phyloP scores from a whole-genome alignment of 495 filamentous ascomycete genomes.

The Talaromyces stipitatus region DNA sequence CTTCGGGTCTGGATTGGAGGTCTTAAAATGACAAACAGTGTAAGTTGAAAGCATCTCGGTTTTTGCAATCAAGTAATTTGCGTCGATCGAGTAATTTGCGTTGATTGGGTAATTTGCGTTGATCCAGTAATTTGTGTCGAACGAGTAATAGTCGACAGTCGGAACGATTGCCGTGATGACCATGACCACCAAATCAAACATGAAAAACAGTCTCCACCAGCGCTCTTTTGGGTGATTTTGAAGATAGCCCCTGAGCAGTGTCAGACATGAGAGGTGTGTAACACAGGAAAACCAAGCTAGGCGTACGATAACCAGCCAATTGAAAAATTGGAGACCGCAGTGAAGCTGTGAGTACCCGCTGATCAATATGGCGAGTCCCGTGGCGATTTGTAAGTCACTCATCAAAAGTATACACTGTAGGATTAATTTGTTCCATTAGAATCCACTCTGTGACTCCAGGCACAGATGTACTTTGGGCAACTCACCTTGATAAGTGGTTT shows the following conservation, averaged over 20 bases:
- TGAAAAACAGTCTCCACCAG: constrained; percentile 5
- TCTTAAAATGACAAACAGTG: neutral
- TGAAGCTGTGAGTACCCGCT: constrained; percentile 12
- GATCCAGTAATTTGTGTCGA: too few relatives aligned
- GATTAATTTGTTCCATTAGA: neutral
- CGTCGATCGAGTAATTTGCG: neutral
- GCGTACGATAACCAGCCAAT: constrained; percentile 21
- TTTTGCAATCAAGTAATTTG: neutral
- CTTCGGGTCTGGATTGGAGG: neutral
- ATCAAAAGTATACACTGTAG: constrained; percentile 1
- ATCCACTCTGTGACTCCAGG: neutral
- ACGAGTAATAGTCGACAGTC: neutral
- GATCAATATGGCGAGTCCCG: constrained; percentile 13
- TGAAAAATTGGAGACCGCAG: constrained; percentile 18
- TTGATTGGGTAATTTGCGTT: too few relatives aligned
- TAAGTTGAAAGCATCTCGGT: neutral
- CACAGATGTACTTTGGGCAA: neutral
- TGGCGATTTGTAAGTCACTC: constrained; percentile 15
- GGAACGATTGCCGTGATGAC: neutral
- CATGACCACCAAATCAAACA: neutral
- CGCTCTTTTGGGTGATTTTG: constrained; percentile 9
- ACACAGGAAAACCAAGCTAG: constrained; percentile 33
- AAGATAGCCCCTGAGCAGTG: constrained; percentile 13
- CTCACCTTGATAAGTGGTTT: neutral
- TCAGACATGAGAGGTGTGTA: constrained; percentile 30